Evolutionary conservation across 208 protist genomes (phyloP), one percentile per base, ranked within the genome.

Genomic region (Crithidia expoeki): DNA sequence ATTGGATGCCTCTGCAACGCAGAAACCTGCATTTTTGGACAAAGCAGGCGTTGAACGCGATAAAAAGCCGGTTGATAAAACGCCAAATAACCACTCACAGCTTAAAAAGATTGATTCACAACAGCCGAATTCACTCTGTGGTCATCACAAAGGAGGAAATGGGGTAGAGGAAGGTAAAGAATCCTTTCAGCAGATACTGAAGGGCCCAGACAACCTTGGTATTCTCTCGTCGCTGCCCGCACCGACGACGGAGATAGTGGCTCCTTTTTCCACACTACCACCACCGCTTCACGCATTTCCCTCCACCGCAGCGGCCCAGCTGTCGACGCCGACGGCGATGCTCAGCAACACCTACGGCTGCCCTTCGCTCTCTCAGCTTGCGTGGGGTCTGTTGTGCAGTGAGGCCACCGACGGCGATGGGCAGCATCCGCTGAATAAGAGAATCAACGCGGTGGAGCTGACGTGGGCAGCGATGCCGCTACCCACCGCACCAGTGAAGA

Each of bases 381-480:
- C 59, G 2, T 34, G 46, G 3, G 44, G 32, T 7, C 19, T 65
- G 59, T 44, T 65, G 44, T 21, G 11, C 44, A 12, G 19, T 11
- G 44, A 65, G 46, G n/a, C 12, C 4, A 0, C 11, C 11, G 40
- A 30, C 40, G 25, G 16, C 11, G 23, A n/a, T 0, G 42, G 27
- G 9, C 58, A 38, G n/a, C 58, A 11, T 10, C 14, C 25, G 42
- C 5, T 25, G 58, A 34, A 23, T 3, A 14, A 36, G 36, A 16
- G 40, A 25, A 46, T 53, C 25, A 68, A 50, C 61, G 11, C 61
- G 3, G 36, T 42, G 44, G 28, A 36, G 42, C 33, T 75, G 28
- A 49, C 68, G 46, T 74, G 68, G 68, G 40, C 28, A 23, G 51
- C 68, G 32, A 44, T 25, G 16, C 51, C 60, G 23, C 52, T 74